Conservation (phyloP, 306 rosid genomes). For the Quercus glauca region DNA sequence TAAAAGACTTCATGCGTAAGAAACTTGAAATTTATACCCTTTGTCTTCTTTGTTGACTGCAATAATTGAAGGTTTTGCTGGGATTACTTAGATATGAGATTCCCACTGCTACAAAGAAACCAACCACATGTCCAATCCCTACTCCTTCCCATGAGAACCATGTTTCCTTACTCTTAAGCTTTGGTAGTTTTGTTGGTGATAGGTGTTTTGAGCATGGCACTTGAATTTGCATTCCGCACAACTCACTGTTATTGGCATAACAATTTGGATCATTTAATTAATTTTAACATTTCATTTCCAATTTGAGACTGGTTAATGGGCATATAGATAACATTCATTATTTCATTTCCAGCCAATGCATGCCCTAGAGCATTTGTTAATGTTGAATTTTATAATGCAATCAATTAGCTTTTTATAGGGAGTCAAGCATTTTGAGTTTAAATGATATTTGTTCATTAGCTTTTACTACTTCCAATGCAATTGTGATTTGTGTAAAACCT, state of each 20-base stretch:
- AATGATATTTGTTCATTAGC: too few species aligned
- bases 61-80: neutral
- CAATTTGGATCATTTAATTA: slow-evolving; percentile 15
- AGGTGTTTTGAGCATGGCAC: slow-evolving; percentile 4
- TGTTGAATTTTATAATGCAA: too few species aligned
- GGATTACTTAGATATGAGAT: neutral
- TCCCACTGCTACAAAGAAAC: slow-evolving; percentile 13
- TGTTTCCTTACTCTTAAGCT: neutral
- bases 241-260: slow-evolving; percentile 26
- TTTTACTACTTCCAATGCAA: too few species aligned
- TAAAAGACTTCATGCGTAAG: neutral
- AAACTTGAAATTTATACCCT: neutral
- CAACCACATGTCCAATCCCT: slow-evolving; percentile 15
- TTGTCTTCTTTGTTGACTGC: neutral
- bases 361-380: too few species aligned
- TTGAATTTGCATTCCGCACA: slow-evolving; percentile 25
- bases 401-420: too few species aligned
- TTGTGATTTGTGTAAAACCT: too few species aligned
- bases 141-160: too few species aligned
- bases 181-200: neutral
- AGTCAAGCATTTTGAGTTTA: too few species aligned
- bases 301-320: slow-evolving; percentile 1
- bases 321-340: too few species aligned
- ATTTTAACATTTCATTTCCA: slow-evolving; percentile 17
- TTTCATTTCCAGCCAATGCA: too few species aligned